phyloP scores from a whole-genome alignment of 495 filamentous ascomycete species.

The Aspergillus ostianus region DNA sequence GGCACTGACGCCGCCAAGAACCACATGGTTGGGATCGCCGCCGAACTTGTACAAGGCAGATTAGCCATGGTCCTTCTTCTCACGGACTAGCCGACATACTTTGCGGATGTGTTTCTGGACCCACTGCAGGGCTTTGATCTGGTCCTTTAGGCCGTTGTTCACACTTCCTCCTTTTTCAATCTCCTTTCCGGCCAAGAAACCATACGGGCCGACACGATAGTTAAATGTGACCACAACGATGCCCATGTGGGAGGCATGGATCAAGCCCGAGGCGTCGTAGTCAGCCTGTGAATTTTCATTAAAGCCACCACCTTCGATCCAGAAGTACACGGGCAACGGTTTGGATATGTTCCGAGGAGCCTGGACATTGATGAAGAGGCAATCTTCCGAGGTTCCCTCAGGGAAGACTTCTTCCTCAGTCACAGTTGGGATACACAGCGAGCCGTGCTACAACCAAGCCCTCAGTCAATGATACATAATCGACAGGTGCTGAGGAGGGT shows the following conservation, averaged over 20 bases:
- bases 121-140: slow-evolving; percentile 66
- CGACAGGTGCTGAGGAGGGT: not conserved
- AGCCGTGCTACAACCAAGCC: slow-evolving; percentile 36
- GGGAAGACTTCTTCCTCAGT: slow-evolving; percentile 38
- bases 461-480: not conserved
- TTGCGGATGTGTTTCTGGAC: slow-evolving; percentile 60
- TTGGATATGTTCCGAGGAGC: slow-evolving; percentile 48
- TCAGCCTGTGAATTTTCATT: slow-evolving; percentile 61
- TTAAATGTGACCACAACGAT: slow-evolving; percentile 76
- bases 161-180: slow-evolving; percentile 53
- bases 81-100: slow-evolving; percentile 29
- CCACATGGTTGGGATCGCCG: slow-evolving; percentile 68
- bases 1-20: slow-evolving; percentile 70
- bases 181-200: slow-evolving; percentile 66
- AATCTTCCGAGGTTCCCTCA: slow-evolving; percentile 60
- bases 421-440: slow-evolving; percentile 47
- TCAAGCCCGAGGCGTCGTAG: slow-evolving; percentile 61
- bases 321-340: slow-evolving; percentile 68
- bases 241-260: slow-evolving; percentile 54
- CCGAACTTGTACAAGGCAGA: slow-evolving; percentile 52
- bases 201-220: slow-evolving; percentile 73
- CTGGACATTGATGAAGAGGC: slow-evolving; percentile 73
- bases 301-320: slow-evolving; percentile 77
- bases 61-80: not conserved
- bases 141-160: slow-evolving; percentile 73